phyloP scores from a whole-genome alignment of 2,329 filamentous ascomycete genomes.

The Dactylellina drechsleri region DNA sequence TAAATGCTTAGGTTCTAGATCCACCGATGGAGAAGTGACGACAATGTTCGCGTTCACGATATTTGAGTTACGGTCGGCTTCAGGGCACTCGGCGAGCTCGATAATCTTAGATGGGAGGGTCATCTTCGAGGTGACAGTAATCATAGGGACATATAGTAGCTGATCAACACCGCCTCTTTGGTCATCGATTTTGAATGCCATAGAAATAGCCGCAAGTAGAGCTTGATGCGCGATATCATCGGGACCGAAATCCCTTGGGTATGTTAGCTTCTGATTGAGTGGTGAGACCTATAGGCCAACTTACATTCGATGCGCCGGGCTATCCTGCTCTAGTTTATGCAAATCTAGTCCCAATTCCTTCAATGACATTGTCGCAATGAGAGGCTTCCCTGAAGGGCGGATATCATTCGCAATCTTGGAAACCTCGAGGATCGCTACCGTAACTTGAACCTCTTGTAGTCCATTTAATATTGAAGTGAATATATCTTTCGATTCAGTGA shows the following conservation, averaged over 20 bases:
- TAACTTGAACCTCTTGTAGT: constrained; percentile 96
- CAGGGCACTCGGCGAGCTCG: constrained; percentile 75
- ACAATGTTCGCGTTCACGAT: constrained; percentile 96
- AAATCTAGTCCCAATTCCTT: constrained; percentile 96
- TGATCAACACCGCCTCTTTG: constrained; percentile 86
- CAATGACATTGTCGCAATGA: constrained; percentile 86
- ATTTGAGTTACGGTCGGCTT: constrained; percentile 89
- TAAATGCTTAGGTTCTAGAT: constrained; percentile 90
- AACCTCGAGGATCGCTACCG: constrained; percentile 87
- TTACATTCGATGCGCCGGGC: constrained; percentile 89
- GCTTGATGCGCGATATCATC: constrained; percentile 96
- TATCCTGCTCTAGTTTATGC: constrained; percentile 88
- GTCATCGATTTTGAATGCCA: constrained; percentile 90
- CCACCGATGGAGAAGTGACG: constrained; percentile 92
- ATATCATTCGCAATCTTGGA: constrained; percentile 80
- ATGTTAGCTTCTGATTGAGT: constrained; percentile 12
- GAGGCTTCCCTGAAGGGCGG: constrained; percentile 73
- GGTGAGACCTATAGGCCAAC: constrained; percentile 18
- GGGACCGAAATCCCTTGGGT: constrained; percentile 78
- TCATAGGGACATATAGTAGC: constrained; percentile 94
- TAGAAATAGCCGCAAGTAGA: constrained; percentile 87
- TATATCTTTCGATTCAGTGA: constrained; percentile 93
- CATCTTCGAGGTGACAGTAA: constrained; percentile 92
- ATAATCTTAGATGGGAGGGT: constrained; percentile 95
- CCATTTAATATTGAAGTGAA: constrained; percentile 87